Base-by-base conservation (phyloP, 2,329 filamentous ascomycete species). In the Talaromyces sp. region DNA sequence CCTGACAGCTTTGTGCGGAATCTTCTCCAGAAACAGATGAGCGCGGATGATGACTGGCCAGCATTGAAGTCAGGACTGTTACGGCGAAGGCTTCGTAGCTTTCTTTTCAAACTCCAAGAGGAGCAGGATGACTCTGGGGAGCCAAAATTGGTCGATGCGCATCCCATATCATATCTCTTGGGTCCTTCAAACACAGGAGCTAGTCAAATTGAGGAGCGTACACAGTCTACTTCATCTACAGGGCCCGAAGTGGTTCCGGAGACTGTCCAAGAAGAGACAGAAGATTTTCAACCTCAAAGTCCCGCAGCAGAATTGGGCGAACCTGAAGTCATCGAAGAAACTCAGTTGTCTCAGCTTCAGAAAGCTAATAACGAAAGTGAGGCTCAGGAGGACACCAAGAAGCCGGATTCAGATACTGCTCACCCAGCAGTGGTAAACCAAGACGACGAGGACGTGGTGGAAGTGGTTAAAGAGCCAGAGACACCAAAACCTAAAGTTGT, bases 1-100 rank as follows among this genome's bases (percentile, higher is more conserved):
- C 93, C 93, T 0, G 85, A 90, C 63, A 73, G 70, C 0, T 94
- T 95, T 65, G 80, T 90, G 17, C 76, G 77, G 21, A 87, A 84
- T 62, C 77, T 96, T 19, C 77, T 96, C 5, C 81, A 80, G 27
- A 84, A 81, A 46, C 82, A 89, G 65, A 84, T 92, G 69, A 77
- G 85, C 32, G 77, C 81, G 3, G 64, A 78, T 1, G 71, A 71
- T 21, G 81, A 85, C 59, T 87, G 85, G 80, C 79, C 78, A n/a
- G 72, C 77, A 32, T 75, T 85, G 64, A 72, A 79, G 55, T 78
- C 85, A 0, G 80, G 82, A 0, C 70, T 80, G 9, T 83, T 93
- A 68, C 86, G 92, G 24, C 74, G 74, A 35, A 77, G 84, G 5
- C 85, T 96, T 48, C 85, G 91, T 31, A 72, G 84, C 0, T 80